Evolutionary conservation across 345 rosid species (phyloP).

Genomic region (Euphorbia pulcherrima): DNA sequence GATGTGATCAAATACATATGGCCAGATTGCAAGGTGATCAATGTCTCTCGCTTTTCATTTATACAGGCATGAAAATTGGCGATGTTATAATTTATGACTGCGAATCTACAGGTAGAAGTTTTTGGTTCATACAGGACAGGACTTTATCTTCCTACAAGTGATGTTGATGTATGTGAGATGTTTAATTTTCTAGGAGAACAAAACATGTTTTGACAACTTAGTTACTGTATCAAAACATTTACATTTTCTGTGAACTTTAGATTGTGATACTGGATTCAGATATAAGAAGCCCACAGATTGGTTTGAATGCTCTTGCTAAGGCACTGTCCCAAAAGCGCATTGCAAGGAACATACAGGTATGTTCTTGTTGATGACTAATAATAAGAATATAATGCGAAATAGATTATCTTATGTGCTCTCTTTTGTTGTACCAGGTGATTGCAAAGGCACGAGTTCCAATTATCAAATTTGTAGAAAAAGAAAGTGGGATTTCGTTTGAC

Average conservation of each 20-base stretch:
- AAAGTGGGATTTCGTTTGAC: constrained; percentile 74
- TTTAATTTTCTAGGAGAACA: not conserved
- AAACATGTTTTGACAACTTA: constrained; percentile 4
- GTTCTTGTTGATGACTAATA: constrained; percentile 12
- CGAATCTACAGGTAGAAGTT: constrained; percentile 61
- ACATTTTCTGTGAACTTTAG: constrained; percentile 29
- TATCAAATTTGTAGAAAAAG: constrained; percentile 83
- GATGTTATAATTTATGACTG: constrained; percentile 5
- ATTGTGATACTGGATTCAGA: constrained; percentile 81
- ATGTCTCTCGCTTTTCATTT: not conserved
- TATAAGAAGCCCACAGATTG: constrained; percentile 59
- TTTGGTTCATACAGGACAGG: constrained; percentile 88
- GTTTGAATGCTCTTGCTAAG: constrained; percentile 73
- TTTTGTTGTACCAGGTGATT: constrained; percentile 53
- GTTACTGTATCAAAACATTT: constrained; percentile 3
- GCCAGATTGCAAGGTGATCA: constrained; percentile 69
- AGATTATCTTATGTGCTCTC: constrained; percentile 11
- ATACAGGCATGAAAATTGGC: not conserved
- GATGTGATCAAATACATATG: constrained; percentile 79
- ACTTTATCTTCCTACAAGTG: constrained; percentile 91
- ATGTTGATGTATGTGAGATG: constrained; percentile 72
- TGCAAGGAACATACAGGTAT: constrained; percentile 77
- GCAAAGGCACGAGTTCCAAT: constrained; percentile 95
- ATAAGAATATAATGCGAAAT: not conserved
- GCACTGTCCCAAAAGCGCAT: constrained; percentile 76